These are phyloP conservation scores for Apiotrichum montevideense DNA, from an alignment of 1,284 basidiomycete genomes.

Conservation along the genomic window DNA sequence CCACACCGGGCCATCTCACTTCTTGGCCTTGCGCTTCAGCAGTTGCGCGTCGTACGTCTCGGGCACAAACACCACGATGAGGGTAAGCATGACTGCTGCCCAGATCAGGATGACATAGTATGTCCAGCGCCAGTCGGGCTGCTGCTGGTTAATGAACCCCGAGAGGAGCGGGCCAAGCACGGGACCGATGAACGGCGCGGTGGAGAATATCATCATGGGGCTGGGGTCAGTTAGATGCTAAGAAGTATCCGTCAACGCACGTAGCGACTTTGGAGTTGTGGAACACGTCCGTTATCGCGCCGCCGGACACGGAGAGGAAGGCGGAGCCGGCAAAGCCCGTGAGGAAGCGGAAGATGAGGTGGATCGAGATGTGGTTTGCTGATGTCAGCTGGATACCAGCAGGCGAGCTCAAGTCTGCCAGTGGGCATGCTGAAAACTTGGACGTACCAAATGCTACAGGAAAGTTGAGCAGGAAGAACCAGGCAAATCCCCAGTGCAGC, in stretches of 20 bases:
- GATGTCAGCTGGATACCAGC: neutral
- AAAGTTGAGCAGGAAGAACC: constrained; percentile 52
- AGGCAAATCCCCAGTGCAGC: constrained; percentile 23
- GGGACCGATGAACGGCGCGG: constrained; percentile 68
- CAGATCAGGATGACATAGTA: constrained; percentile 61
- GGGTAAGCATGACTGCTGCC: constrained; percentile 41
- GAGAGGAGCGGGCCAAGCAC: constrained; percentile 52
- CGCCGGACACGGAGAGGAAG: constrained; percentile 73
- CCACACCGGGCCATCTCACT: constrained; percentile 19
- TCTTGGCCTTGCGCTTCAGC: constrained; percentile 54
- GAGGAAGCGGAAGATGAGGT: constrained; percentile 64
- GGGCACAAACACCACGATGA: constrained; percentile 54
- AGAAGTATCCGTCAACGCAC: constrained; percentile 47
- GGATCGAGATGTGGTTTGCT: constrained; percentile 47
- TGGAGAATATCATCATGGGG: constrained; percentile 70
- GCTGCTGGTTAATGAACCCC: constrained; percentile 53
- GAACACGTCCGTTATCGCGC: constrained; percentile 70
- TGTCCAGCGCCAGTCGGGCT: constrained; percentile 67
- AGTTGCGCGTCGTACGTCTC: constrained; percentile 70
- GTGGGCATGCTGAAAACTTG: too few relatives aligned
- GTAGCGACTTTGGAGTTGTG: constrained; percentile 58
- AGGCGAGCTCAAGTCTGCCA: too few relatives aligned
- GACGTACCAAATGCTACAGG: constrained; percentile 56
- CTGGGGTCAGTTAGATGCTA: constrained; percentile 40
- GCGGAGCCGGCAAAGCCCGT: constrained; percentile 62